Evolutionary conservation across 176 grass and related monocot species (phyloP).

Genomic region (Ampelocalamus luodianensis): DNA sequence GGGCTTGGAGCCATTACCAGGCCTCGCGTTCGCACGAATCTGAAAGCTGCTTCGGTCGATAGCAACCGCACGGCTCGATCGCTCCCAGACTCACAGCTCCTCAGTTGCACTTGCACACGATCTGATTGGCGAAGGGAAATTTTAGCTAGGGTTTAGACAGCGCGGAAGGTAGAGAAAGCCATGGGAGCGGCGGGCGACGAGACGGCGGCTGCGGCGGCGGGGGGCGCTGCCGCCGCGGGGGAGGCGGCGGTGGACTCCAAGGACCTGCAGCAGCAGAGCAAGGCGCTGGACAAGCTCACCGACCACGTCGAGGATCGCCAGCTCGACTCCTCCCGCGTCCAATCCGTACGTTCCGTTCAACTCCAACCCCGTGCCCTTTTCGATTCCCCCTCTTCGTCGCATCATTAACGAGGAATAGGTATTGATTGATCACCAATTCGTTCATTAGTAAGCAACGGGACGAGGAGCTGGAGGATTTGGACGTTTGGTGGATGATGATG

Average conservation of each 20-base stretch:
- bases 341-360: constrained; percentile 55
- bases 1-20: too few relatives aligned
- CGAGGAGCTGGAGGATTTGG: constrained; percentile 7
- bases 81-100: background rate
- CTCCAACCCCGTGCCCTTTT: background rate
- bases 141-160: constrained; percentile 55
- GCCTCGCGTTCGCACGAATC: background rate
- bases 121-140: background rate
- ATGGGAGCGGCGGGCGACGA: constrained; percentile 53
- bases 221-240: constrained; percentile 30
- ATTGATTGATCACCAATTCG: background rate
- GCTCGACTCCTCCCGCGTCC: constrained; percentile 94
- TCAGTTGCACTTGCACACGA: background rate
- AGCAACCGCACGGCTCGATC: background rate
- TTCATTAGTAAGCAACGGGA: background rate
- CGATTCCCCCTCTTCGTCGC: background rate
- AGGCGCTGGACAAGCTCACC: constrained; percentile 99
- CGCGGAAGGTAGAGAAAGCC: background rate
- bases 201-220: constrained; percentile 44
- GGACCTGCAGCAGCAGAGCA: constrained; percentile 97
- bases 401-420: background rate
- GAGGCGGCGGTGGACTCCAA: constrained; percentile 60
- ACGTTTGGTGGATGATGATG: background rate
- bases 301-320: constrained; percentile 97
- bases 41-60: background rate